Evolutionary conservation across 805 yeast species (phyloP).

Genomic region (Wickerhamiella kurtzmanii): DNA sequence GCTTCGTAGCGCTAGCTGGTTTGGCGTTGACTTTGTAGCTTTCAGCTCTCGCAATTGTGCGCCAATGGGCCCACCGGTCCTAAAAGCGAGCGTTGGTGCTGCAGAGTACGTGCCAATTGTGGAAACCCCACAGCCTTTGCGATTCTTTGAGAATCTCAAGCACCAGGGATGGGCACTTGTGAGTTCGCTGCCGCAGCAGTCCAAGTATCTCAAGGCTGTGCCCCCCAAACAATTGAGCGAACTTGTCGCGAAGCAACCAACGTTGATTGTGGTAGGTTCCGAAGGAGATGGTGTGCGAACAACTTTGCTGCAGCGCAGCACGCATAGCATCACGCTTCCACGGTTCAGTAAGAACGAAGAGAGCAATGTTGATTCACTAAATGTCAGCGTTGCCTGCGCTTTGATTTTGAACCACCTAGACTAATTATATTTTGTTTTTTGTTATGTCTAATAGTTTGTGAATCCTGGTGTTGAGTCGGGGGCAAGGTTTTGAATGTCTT

Average conservation of each 20-base stretch:
- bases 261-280: conserved; percentile 64
- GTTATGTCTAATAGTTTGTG: conserved; percentile 11
- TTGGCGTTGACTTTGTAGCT: conserved; percentile 71
- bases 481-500: conserved; percentile 12
- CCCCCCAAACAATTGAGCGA: conserved; percentile 29
- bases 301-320: conserved; percentile 34
- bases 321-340: conserved; percentile 19
- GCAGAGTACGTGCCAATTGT: conserved; percentile 57
- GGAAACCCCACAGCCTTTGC: conserved; percentile 42
- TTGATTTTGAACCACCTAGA: conserved; percentile 31
- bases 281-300: conserved; percentile 77
- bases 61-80: conserved; percentile 59
- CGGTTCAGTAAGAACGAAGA: conserved; percentile 5
- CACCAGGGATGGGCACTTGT: conserved; percentile 59
- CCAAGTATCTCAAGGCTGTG: conserved; percentile 25
- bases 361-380: conserved; percentile 55
- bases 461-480: conserved; percentile 14
- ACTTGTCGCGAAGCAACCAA: conserved; percentile 40
- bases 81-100: conserved; percentile 77
- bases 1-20: conserved; percentile 60
- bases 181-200: conserved; percentile 38
- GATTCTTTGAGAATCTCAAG: conserved; percentile 44
- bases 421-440: background rate
- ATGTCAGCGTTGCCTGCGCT: conserved; percentile 84
- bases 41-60: conserved; percentile 61